Evolutionary conservation across 768 basidiomycete genomes (phyloP).

Genomic region (Naganishia vaughanmartiniae): DNA sequence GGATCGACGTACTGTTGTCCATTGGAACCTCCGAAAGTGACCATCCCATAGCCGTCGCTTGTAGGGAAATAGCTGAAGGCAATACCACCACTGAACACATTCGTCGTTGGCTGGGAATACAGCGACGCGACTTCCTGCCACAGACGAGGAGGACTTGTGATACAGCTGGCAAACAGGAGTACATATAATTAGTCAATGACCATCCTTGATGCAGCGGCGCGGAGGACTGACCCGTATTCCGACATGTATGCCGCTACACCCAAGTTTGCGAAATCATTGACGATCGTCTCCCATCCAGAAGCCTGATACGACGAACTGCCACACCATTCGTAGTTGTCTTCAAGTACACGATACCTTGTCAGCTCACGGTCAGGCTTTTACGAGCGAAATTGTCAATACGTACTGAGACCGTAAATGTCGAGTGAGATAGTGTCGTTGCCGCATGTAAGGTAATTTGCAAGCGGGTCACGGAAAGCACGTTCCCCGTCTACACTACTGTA

Average conservation of each 20-base stretch:
- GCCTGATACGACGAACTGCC: conserved; percentile 63
- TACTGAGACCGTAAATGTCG: conserved; percentile 82
- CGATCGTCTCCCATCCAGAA: conserved; percentile 57
- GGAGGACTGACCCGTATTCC: conserved; percentile 64
- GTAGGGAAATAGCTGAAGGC: conserved; percentile 84
- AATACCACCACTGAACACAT: conserved; percentile 82
- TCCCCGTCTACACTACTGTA: conserved; percentile 81
- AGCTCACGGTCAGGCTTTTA: not conserved
- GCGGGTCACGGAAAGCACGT: conserved; percentile 60
- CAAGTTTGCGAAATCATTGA: conserved; percentile 54
- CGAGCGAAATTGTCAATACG: conserved; percentile 43
- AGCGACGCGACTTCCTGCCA: conserved; percentile 78
- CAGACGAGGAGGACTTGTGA: conserved; percentile 61
- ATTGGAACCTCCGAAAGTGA: conserved; percentile 63
- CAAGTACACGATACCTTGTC: conserved; percentile 26
- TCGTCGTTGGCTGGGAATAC: conserved; percentile 68
- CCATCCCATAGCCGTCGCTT: conserved; percentile 78
- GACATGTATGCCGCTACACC: conserved; percentile 86
- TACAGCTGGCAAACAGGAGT: conserved; percentile 53
- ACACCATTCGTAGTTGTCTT: conserved; percentile 70
- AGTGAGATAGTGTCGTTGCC: conserved; percentile 67
- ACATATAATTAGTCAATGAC: not conserved
- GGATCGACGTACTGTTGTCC: conserved; percentile 42
- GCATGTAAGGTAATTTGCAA: conserved; percentile 79
- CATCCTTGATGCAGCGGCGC: not conserved